These are phyloP conservation scores for Pogostemon cablin DNA, from an alignment of 257 asterid genomes.

Conservation along the genomic window DNA sequence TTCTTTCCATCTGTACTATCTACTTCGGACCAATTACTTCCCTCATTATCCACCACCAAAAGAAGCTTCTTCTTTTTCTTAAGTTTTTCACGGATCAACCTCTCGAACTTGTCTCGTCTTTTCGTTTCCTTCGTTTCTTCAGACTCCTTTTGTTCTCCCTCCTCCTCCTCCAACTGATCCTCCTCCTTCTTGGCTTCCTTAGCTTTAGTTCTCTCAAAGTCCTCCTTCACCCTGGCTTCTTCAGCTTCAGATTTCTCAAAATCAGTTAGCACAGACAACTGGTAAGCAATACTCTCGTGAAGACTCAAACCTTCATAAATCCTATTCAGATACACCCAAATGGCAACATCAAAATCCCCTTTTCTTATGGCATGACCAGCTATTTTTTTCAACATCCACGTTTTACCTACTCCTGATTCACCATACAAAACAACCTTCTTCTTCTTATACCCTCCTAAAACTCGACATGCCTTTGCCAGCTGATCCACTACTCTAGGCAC, in stretches of 20 bases:
- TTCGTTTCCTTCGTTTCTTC: not conserved
- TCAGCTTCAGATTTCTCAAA: constrained; percentile 13
- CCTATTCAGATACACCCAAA: constrained; percentile 40
- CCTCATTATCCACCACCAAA: constrained; percentile 29
- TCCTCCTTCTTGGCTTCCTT: not conserved
- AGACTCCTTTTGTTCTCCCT: not conserved
- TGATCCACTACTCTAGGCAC: not conserved
- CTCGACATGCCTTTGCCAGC: not conserved
- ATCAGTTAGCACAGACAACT: constrained; percentile 20
- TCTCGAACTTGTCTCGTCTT: not conserved
- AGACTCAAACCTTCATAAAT: constrained; percentile 18
- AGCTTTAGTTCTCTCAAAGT: constrained; percentile 9
- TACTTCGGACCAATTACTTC: not conserved
- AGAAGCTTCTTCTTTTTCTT: constrained; percentile 23
- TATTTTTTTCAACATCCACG: constrained; percentile 45
- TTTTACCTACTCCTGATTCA: constrained; percentile 42
- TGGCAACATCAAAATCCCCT: constrained; percentile 23
- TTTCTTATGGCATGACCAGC: constrained; percentile 29
- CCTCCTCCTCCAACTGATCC: not conserved
- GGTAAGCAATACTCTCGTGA: constrained; percentile 30
- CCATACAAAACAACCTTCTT: constrained; percentile 33
- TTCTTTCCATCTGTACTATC: not conserved
- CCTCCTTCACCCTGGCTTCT: not conserved
- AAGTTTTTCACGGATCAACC: not conserved
- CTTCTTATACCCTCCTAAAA: not conserved